Percentiles rank a stretch among this genome's conserved stretches.
Evolutionary conservation across 331 rosid genomes (phyloP).

Genomic region (Pyracantha coccinea): DNA sequence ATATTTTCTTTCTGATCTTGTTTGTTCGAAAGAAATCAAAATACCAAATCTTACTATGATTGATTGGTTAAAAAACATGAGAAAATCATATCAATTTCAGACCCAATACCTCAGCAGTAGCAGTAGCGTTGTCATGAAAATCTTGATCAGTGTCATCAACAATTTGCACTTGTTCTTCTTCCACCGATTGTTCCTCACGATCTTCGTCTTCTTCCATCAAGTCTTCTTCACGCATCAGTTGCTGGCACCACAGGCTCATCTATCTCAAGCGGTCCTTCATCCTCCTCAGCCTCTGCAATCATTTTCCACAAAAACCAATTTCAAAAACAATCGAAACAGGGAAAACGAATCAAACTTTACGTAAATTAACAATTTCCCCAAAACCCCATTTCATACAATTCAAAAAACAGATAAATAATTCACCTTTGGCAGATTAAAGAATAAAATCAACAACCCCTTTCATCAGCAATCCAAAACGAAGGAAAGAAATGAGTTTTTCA

Average conservation of each 20-base stretch:
- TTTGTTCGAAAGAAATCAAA: neutral
- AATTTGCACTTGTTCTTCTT: neutral
- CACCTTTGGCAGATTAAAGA: neutral
- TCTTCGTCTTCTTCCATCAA: constrained; percentile 6
- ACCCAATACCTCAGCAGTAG: neutral
- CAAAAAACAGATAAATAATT: neutral
- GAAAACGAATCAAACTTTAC: neutral
- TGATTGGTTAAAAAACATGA: too few relatives aligned
- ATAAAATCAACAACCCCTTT: neutral
- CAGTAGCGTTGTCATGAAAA: neutral
- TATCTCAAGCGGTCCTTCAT: constrained; percentile 47
- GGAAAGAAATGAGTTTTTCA: neutral
- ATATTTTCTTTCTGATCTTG: neutral
- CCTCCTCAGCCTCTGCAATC: constrained; percentile 41
- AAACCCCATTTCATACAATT: neutral
- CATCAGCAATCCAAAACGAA: neutral
- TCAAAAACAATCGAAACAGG: neutral
- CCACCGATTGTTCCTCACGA: neutral
- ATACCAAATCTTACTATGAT: too few relatives aligned
- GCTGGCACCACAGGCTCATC: constrained; percentile 55
- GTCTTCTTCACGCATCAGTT: constrained; percentile 29
- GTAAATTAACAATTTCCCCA: neutral
- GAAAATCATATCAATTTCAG: too few relatives aligned
- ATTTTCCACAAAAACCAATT: neutral
- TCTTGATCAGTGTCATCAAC: neutral